Conservation (phyloP, 2,329 filamentous ascomycete genomes). For the Cephalotrichum gorgonifer region DNA sequence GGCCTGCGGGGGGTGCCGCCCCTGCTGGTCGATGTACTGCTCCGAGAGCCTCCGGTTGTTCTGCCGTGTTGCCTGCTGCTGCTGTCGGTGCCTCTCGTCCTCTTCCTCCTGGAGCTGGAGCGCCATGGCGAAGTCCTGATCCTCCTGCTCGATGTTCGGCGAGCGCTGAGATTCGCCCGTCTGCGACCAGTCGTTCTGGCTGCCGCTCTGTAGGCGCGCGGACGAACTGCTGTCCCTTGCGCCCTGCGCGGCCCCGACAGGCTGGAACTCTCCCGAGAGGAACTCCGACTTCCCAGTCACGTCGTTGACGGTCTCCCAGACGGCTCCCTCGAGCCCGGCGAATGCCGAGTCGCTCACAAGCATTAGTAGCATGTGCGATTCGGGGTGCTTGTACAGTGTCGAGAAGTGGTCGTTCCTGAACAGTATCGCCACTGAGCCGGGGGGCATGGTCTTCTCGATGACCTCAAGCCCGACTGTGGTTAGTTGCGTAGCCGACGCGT, state of each 20-base stretch:
- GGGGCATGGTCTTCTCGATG: constrained; percentile 57
- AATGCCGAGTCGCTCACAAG: constrained; percentile 93
- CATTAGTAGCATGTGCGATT: constrained; percentile 64
- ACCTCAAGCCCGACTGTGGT: constrained; percentile 71
- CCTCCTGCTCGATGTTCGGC: constrained; percentile 56
- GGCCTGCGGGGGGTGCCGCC: constrained; percentile 14
- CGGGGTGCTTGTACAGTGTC: constrained; percentile 81
- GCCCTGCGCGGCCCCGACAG: constrained; percentile 44
- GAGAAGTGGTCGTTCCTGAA: constrained; percentile 98
- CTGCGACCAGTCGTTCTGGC: constrained; percentile 36
- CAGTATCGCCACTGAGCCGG: constrained; percentile 77
- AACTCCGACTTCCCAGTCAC: constrained; percentile 80
- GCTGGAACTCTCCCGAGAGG: constrained; percentile 80
- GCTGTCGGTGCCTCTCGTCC: constrained; percentile 60
- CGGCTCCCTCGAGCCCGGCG: constrained; percentile 74
- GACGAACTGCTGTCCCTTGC: not conserved
- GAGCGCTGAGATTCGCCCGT: not conserved
- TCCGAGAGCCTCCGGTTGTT: constrained; percentile 61
- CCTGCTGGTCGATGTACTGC: constrained; percentile 59
- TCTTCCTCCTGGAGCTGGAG: constrained; percentile 93
- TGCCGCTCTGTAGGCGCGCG: not conserved
- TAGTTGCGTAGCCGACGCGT: constrained; percentile 72
- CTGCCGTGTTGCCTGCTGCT: constrained; percentile 50
- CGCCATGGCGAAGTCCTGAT: constrained; percentile 78
- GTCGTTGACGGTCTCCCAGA: constrained; percentile 91